Percentiles rank a stretch among this genome's conserved stretches.
These are phyloP conservation scores for Alternaria atra DNA, from an alignment of 2,329 filamentous ascomycete genomes.

Conservation along the genomic window DNA sequence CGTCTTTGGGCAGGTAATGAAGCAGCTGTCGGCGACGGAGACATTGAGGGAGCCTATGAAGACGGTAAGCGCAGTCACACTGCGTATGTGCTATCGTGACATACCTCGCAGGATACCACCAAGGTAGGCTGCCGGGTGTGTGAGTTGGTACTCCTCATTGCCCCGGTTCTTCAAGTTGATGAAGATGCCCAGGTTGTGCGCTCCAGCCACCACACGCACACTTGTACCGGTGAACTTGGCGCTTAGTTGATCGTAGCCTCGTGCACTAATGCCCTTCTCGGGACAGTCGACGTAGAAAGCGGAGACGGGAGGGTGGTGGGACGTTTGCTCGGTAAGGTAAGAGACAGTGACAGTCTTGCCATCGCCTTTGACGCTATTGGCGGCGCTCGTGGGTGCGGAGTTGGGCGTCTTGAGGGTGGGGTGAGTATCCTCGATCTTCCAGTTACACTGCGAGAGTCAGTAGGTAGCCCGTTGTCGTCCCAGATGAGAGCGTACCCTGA, in stretches of 20 bases:
- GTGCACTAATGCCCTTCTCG: constrained; percentile 84
- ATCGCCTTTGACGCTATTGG: constrained; percentile 49
- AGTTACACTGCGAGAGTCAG: constrained; percentile 75
- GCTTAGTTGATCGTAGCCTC: constrained; percentile 94
- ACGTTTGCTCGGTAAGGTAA: constrained; percentile 97
- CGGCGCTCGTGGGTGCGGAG: constrained; percentile 53
- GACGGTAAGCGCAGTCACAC: constrained; percentile 15
- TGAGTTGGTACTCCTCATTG: constrained; percentile 93
- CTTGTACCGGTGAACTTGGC: constrained; percentile 98
- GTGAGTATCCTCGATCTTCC: constrained; percentile 85
- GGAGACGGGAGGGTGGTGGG: constrained; percentile 95
- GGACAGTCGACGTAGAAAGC: constrained; percentile 95
- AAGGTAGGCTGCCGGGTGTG: constrained; percentile 91
- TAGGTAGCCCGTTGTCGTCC: not conserved
- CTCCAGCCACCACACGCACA: constrained; percentile 87
- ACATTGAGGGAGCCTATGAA: constrained; percentile 76
- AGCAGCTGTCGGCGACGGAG: constrained; percentile 88
- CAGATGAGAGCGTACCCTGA: constrained; percentile 69
- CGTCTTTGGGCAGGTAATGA: constrained; percentile 88
- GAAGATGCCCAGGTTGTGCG: constrained; percentile 96
- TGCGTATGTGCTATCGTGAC: not conserved
- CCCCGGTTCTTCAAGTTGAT: constrained; percentile 81
- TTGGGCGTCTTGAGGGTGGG: constrained; percentile 63
- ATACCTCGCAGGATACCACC: constrained; percentile 81
- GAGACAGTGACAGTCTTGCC: constrained; percentile 76